phyloP scores from a whole-genome alignment of 2,329 filamentous ascomycete species.

The Alternaria atra region DNA sequence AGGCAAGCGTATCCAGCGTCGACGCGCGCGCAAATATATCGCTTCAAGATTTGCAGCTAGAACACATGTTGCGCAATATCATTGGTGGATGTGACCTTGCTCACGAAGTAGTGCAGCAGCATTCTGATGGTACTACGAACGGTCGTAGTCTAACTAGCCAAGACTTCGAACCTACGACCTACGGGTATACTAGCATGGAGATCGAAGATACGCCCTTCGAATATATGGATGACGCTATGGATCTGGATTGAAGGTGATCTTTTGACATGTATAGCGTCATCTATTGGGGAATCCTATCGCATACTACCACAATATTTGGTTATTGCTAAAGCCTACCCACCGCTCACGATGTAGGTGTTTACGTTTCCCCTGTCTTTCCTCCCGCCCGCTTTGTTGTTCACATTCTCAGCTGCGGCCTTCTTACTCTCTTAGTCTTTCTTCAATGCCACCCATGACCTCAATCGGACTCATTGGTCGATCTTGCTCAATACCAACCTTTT shows the following conservation, averaged over 20 bases:
- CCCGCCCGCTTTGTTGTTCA: no score
- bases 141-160: constrained; percentile 23
- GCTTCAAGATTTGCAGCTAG: constrained; percentile 69
- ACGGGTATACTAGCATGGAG: constrained; percentile 18
- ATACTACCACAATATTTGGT: not conserved
- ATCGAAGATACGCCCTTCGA: constrained; percentile 40
- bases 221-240: constrained; percentile 50
- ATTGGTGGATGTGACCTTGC: constrained; percentile 68
- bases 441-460: constrained; percentile 29
- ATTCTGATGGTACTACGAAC: constrained; percentile 10
- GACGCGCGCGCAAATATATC: constrained; percentile 45
- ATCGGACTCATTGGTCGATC: constrained; percentile 25
- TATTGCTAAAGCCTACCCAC: not conserved
- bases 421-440: constrained; percentile 14
- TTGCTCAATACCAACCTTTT: constrained; percentile 35
- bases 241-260: constrained; percentile 38
- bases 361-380: not conserved
- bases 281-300: not conserved
- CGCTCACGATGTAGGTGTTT: not conserved
- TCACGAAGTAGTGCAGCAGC: constrained; percentile 53
- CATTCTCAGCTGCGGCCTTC: fast-evolving
- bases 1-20: constrained; percentile 25
- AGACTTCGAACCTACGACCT: constrained; percentile 32
- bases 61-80: constrained; percentile 66
- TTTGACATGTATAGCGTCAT: not conserved